Base-by-base conservation (phyloP, 495 filamentous ascomycete genomes). In the Aspergillus indologenus region DNA sequence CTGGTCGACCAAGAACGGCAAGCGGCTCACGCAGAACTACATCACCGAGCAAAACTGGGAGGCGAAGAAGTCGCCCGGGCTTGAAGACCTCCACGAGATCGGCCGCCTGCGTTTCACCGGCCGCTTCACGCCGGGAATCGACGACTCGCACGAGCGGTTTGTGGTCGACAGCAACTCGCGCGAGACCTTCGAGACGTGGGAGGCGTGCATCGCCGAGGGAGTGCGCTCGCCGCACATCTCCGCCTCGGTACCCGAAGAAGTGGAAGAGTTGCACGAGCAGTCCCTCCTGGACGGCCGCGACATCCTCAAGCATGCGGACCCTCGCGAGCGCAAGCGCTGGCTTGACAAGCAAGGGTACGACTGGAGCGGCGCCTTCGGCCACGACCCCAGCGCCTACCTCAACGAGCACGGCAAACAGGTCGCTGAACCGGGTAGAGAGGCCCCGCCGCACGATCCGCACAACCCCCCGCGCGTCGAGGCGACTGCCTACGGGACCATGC, bases 161-260 rank as follows among this genome's bases (percentile, higher is more conserved):
- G 85, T 96, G 29, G 82, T 86, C 24, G 91, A 96, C 71, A 96
- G 94, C 63, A 86, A 96, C 67, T 85, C 86, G 3, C 84, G 92
- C 45, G 93, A 97, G 76, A 96, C 93, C 0, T 95, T 88, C 63
- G 93, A 97, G 76, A 89, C 87, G 3, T 97, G 92, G 91, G 89
- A 96, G 71, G 91, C 91, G 0, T 96, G 92, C 65, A 79, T 85
- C 21, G 83, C 89, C 0, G 91, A 98, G 71, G 93, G 93, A 5
- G 89, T 96, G 0, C 83, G 93, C 8, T 73, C 76, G 0, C 81
- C 82, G 48, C 78, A 80, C 2, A 90, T 97, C 4, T 67, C 75
- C 1, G 81, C 82, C 29, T 86, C 90, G 59, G 71, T 96, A 1
- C 89, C 90, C 0, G 78, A 83, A 0, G 66, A 79, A 6, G 78